A percentile compares a stretch with the other conserved stretches of the same genome.
Evolutionary conservation across 2,329 filamentous ascomycete species (phyloP).

Genomic region (Cercospora sp.): DNA sequence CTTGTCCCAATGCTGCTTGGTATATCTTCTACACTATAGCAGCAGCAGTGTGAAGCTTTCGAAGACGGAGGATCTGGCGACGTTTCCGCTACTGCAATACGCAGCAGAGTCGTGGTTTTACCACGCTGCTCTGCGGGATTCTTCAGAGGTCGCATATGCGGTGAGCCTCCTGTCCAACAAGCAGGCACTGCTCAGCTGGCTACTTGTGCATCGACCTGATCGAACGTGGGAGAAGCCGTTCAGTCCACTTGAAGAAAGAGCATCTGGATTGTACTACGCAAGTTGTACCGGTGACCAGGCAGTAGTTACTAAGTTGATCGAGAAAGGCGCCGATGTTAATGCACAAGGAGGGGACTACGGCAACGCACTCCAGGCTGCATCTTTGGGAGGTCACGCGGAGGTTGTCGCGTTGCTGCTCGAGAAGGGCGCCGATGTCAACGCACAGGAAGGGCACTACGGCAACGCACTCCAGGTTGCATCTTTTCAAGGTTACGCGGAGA

Average conservation of each 20-base stretch:
- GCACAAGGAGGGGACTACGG: not conserved
- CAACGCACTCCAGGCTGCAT: not conserved
- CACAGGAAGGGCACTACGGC: not conserved
- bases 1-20: too few relatives aligned
- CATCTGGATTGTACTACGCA: conserved; percentile 3
- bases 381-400: not conserved
- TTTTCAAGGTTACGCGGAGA: not conserved
- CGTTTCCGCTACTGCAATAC: conserved; percentile 27
- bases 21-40: too few relatives aligned
- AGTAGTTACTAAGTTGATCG: not conserved
- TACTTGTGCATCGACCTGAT: conserved; percentile 7
- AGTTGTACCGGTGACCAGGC: not conserved
- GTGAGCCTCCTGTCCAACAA: not conserved
- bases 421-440: not conserved
- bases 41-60: too few relatives aligned
- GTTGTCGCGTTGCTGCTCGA: not conserved
- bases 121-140: conserved; percentile 17
- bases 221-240: not conserved
- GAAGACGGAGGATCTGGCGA: too few relatives aligned
- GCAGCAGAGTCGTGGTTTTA: conserved; percentile 22
- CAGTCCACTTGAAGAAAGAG: not conserved
- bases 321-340: not conserved
- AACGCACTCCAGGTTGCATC: not conserved
- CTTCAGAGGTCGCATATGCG: not conserved
- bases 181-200: not conserved